Evolutionary conservation across 2,329 filamentous ascomycete species (phyloP).

Genomic region (Parafenestella ontariensis): DNA sequence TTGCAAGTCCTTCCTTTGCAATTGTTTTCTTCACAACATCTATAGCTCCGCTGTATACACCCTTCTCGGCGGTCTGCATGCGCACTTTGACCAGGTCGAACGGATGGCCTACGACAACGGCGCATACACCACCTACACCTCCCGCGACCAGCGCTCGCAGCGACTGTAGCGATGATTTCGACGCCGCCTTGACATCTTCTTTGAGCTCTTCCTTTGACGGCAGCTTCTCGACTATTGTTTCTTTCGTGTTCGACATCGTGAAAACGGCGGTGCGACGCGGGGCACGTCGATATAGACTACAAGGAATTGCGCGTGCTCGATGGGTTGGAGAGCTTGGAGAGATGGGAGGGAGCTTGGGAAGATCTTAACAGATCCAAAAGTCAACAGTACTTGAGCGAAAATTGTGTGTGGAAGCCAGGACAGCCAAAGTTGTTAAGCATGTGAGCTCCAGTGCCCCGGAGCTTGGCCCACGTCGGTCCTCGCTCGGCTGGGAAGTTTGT

Average conservation of each 20-base stretch:
- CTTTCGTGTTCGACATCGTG: constrained; percentile 34
- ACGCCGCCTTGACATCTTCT: constrained; percentile 58
- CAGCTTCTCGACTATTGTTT: constrained; percentile 38
- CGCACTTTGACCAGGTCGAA: constrained; percentile 99
- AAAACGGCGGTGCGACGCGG: constrained; percentile 6
- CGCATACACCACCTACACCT: constrained; percentile 91
- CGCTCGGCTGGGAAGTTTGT: constrained; percentile 26
- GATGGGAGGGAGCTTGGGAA: not conserved
- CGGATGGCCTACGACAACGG: constrained; percentile 90
- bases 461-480: constrained; percentile 33
- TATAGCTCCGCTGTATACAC: constrained; percentile 87
- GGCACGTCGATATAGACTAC: constrained; percentile 3
- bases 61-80: constrained; percentile 92
- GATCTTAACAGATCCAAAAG: not conserved
- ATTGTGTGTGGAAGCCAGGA: constrained; percentile 15
- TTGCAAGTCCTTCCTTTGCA: constrained; percentile 79
- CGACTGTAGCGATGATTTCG: constrained; percentile 65
- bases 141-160: constrained; percentile 86
- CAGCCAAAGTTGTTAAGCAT: constrained; percentile 28
- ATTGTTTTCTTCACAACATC: constrained; percentile 91
- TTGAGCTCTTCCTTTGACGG: constrained; percentile 56
- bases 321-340: constrained; percentile 1
- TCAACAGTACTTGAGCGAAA: constrained; percentile 4
- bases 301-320: constrained; percentile 9
- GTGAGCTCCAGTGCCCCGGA: constrained; percentile 39